Base-by-base conservation (phyloP, 208 protist genomes). In the Trypanosoma scelopori region DNA sequence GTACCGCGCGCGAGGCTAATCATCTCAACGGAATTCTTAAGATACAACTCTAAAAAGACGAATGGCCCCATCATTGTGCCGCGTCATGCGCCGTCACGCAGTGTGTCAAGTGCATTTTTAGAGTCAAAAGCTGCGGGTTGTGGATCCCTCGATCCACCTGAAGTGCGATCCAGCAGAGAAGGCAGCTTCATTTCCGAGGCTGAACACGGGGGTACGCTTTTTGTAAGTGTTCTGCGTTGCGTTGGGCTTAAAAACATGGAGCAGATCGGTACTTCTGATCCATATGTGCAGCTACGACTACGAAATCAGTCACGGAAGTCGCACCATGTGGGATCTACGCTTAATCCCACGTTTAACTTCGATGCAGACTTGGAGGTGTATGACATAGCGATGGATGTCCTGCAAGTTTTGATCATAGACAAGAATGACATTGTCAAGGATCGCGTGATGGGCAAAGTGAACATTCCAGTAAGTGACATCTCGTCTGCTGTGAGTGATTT, bases 321-420 rank as follows among this genome's bases (percentile, higher is more conserved):
- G 27, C 51, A 51, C 23, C 77, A 79, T 65, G 43, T 87, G 53
- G 79, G 66, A 47, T 72, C 55, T 37, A 83, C 69, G 37, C 78
- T 92, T 39, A 78, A 92, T 65, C 85, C 85, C 0, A 64, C 65
- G 20, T 92, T 79, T 50, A 86, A 88, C 63, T 92, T 78, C 66
- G 76, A 84, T 13, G 75, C 74, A 13, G 85, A 86, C 45, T 55
- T 91, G 46, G 60, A 70, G 18, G 80, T 88, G 53, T 55, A 65
- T 27, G 77, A 86, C 64, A 60, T 41, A 12, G 59, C 71, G 27
- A 76, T 47, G 20, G 81, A 85, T 42, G 65, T 84, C 15, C 56
- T 88, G 30, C 49, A 76, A 27, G 37, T 92, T 48, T 48, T 59
- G n/a, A 28, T 92, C 25, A 71, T 89, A 47, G 85, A 92, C 45